A percentile compares a stretch with the other conserved stretches of the same genome.
Conservation (phyloP, 495 filamentous ascomycete genomes). For the Annulohypoxylon stygium region DNA sequence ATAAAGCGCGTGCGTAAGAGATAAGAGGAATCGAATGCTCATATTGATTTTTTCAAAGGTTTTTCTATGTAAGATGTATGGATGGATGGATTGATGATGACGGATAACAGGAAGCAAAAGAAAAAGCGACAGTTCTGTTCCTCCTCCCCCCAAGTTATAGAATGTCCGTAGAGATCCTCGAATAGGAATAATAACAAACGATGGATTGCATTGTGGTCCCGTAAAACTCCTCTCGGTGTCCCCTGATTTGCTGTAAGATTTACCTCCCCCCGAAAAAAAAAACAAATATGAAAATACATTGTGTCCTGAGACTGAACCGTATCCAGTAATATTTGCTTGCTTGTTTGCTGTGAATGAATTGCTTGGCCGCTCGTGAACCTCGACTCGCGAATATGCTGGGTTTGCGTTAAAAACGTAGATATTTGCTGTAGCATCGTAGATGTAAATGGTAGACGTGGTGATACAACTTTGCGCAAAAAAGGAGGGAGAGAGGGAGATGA, state of each 20-base stretch:
- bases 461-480: slow-evolving; percentile 42
- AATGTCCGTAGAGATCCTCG: slow-evolving; percentile 33
- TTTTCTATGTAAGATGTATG: slow-evolving; percentile 12
- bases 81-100: no score
- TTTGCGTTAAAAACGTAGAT: slow-evolving; percentile 18
- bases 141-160: slow-evolving; percentile 6
- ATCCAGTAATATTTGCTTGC: slow-evolving; percentile 25
- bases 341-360: slow-evolving; percentile 7
- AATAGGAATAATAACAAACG: slow-evolving; percentile 19
- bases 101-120: slow-evolving; percentile 4
- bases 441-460: slow-evolving; percentile 27
- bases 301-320: slow-evolving; percentile 45
- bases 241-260: not conserved
- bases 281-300: slow-evolving; percentile 20
- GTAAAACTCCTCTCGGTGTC: not conserved
- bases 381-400: slow-evolving; percentile 20
- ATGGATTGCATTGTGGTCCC: slow-evolving; percentile 16
- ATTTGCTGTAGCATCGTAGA: slow-evolving; percentile 2
- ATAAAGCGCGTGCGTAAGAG: not conserved
- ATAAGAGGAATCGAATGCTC: slow-evolving; percentile 16
- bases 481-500: not conserved
- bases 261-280: not conserved
- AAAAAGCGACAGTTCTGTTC: slow-evolving; percentile 43
- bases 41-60: slow-evolving; percentile 13
- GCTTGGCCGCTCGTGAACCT: slow-evolving; percentile 21